A percentile compares a stretch with the other conserved stretches of the same genome.
These are phyloP conservation scores for Penicillium subrubescens DNA, from an alignment of 495 filamentous ascomycete genomes.

Conservation along the genomic window DNA sequence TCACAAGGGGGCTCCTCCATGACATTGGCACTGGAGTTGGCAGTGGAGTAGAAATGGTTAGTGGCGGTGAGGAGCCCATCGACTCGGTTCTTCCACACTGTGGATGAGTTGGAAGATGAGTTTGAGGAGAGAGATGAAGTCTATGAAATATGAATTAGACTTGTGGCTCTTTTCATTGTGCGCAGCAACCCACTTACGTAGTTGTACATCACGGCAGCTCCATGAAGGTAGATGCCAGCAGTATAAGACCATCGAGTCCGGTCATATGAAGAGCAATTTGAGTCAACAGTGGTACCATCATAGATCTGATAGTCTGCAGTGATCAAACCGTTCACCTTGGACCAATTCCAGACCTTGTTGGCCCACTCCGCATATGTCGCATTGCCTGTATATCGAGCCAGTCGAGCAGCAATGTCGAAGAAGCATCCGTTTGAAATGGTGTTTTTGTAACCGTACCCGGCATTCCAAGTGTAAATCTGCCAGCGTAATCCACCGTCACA, in stretches of 20 bases:
- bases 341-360: slow-evolving; percentile 72
- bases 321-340: slow-evolving; percentile 61
- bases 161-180: neutral
- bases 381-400: slow-evolving; percentile 78
- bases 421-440: slow-evolving; percentile 79
- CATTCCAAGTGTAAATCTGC: slow-evolving; percentile 83
- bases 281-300: slow-evolving; percentile 61
- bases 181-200: slow-evolving; percentile 12
- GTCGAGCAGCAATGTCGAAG: slow-evolving; percentile 75
- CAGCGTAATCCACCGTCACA: slow-evolving; percentile 77
- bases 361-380: slow-evolving; percentile 79
- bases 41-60: slow-evolving; percentile 48
- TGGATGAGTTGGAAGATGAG: slow-evolving; percentile 34
- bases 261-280: slow-evolving; percentile 41
- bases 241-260: slow-evolving; percentile 43
- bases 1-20: slow-evolving; percentile 70
- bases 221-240: slow-evolving; percentile 37
- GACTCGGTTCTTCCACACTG: slow-evolving; percentile 61
- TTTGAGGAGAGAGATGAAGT: slow-evolving; percentile 29
- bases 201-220: slow-evolving; percentile 41
- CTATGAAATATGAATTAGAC: neutral
- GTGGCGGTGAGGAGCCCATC: slow-evolving; percentile 59
- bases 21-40: slow-evolving; percentile 42
- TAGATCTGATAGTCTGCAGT: slow-evolving; percentile 60
- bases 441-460: slow-evolving; percentile 82